These are phyloP conservation scores for Amauroascus verrucosus DNA, from an alignment of 2,329 filamentous ascomycete genomes.

Conservation along the genomic window DNA sequence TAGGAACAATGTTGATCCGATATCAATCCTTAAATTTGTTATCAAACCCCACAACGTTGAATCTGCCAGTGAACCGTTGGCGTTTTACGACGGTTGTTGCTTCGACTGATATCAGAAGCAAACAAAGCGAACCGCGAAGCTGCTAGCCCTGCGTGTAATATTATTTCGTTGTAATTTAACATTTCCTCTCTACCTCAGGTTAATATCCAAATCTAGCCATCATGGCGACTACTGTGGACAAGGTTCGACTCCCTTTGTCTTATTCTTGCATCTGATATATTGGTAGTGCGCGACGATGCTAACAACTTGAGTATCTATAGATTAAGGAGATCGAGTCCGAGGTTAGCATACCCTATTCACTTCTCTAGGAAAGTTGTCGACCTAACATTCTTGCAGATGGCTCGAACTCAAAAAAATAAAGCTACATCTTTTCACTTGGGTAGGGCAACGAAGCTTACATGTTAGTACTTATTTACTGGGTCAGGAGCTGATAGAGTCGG, in stretches of 20 bases:
- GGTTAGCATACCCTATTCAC: conserved; percentile 44
- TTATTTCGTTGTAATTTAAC: too few species aligned
- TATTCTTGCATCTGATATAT: neutral
- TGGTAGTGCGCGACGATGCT: neutral
- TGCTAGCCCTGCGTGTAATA: neutral
- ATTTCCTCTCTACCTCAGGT: neutral
- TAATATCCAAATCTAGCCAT: conserved; percentile 7
- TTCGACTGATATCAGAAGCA: too few species aligned
- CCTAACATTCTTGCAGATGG: conserved; percentile 54
- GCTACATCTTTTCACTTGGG: conserved; percentile 86
- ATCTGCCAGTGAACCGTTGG: too few species aligned
- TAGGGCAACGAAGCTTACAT: conserved; percentile 21
- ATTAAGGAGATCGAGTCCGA: conserved; percentile 96
- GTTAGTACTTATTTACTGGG: neutral
- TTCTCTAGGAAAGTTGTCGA: neutral
- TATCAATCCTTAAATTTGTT: conserved; percentile 11
- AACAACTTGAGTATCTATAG: conserved; percentile 42
- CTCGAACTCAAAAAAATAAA: conserved; percentile 95
- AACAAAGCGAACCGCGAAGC: neutral
- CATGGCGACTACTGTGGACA: conserved; percentile 96
- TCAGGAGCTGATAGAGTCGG: conserved; percentile 7
- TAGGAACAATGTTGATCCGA: neutral
- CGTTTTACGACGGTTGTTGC: neutral
- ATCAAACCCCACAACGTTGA: conserved; percentile 1
- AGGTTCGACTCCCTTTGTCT: conserved; percentile 49